Conservation (phyloP, 169 alveolate species). For the Plasmodium gallinaceum region DNA sequence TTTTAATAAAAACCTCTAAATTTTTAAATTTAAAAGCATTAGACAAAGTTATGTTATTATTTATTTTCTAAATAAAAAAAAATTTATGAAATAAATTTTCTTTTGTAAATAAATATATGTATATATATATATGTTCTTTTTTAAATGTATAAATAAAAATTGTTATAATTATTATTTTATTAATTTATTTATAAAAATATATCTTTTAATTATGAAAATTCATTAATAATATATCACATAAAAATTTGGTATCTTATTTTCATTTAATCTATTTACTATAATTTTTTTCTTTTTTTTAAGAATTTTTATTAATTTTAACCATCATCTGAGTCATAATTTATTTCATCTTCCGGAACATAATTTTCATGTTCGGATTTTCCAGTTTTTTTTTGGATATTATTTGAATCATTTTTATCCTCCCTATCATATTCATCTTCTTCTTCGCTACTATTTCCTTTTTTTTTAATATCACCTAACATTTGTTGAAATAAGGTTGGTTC, state of each 20-base stretch:
- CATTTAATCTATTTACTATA: background rate
- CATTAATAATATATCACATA: conserved; percentile 11
- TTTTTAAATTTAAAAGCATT: conserved; percentile 41
- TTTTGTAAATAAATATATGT: conserved; percentile 7
- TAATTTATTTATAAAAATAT: background rate
- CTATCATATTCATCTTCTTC: conserved; percentile 85
- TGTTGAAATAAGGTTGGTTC: conserved; percentile 89
- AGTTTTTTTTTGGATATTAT: background rate
- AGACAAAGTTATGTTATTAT: conserved; percentile 59
- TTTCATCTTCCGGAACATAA: conserved; percentile 58
- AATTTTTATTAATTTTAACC: background rate
- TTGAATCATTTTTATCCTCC: conserved; percentile 24
- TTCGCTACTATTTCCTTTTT: conserved; percentile 83
- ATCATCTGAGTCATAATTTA: conserved; percentile 58
- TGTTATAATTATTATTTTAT: background rate
- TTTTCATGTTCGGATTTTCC: conserved; percentile 25
- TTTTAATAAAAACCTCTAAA: conserved; percentile 24
- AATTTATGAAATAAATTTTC: conserved; percentile 16
- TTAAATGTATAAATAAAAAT: background rate
- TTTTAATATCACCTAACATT: conserved; percentile 87
- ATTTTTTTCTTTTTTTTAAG: background rate
- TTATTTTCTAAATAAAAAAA: conserved; percentile 31
- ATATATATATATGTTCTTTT: background rate
- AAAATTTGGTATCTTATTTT: background rate
- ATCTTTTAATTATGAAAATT: conserved; percentile 48